Conservation (phyloP, 371 early-diverging fungal genomes). For the Mortierella sp. region DNA sequence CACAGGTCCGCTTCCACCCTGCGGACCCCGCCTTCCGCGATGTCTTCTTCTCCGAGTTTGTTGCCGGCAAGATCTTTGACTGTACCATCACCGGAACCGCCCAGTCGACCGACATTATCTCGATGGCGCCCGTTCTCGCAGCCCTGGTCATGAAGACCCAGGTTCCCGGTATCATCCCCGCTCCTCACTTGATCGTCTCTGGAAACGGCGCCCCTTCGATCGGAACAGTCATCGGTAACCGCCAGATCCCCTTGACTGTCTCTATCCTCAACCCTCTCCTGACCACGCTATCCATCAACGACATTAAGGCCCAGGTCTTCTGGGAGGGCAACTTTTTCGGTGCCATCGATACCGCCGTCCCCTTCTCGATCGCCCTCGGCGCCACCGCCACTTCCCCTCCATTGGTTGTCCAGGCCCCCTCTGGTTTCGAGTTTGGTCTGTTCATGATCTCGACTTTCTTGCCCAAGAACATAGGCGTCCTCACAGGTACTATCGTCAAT, state of each 20-base stretch:
- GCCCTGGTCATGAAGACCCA: conserved; percentile 58
- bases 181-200: conserved; percentile 24
- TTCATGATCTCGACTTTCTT: conserved; percentile 43
- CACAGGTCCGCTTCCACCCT: conserved; percentile 62
- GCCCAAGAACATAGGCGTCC: conserved; percentile 36
- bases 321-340: conserved; percentile 43
- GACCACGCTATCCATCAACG: conserved; percentile 26
- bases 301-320: conserved; percentile 27
- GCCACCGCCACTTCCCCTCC: conserved; percentile 25
- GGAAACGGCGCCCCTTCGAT: conserved; percentile 29
- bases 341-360: conserved; percentile 6
- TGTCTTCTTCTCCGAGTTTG: conserved; percentile 62
- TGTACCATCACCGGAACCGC: conserved; percentile 61
- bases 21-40: conserved; percentile 60
- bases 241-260: conserved; percentile 40
- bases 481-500: conserved; percentile 29
- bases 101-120: conserved; percentile 59
- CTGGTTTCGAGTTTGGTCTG: conserved; percentile 37
- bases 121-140: conserved; percentile 59
- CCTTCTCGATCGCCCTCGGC: conserved; percentile 29
- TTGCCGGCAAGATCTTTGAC: conserved; percentile 62
- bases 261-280: conserved; percentile 28
- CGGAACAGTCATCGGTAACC: conserved; percentile 42
- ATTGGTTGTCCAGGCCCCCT: conserved; percentile 37
- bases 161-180: conserved; percentile 63